Percentiles rank a stretch among this genome's conserved stretches.
Conservation (phyloP, 805 yeast genomes). For the Alloascoidea africana region DNA sequence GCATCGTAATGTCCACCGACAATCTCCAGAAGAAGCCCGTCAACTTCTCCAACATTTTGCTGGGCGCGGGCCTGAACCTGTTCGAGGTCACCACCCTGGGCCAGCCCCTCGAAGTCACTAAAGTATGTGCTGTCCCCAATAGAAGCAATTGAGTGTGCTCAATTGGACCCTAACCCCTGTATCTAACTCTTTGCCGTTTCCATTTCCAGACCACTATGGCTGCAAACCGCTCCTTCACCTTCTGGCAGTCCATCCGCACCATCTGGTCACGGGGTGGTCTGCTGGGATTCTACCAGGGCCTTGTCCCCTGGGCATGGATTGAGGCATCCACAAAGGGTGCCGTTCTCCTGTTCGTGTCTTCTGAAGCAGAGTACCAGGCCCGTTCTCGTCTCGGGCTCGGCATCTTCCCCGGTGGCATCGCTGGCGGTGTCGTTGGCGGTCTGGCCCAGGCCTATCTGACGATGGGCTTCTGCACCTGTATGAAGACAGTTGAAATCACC, state of each 20-base stretch:
- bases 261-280: slow-evolving; percentile 79
- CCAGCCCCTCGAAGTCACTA: slow-evolving; percentile 72
- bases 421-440: slow-evolving; percentile 82
- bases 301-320: slow-evolving; percentile 89
- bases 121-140: too few relatives aligned
- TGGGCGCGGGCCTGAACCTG: too few relatives aligned
- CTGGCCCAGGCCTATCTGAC: slow-evolving; percentile 76
- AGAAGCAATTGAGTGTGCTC: too few relatives aligned
- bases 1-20: too few relatives aligned
- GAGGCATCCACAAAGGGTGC: slow-evolving; percentile 87
- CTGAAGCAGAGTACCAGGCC: slow-evolving; percentile 62
- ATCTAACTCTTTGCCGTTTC: too few relatives aligned
- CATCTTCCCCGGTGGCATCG: slow-evolving; percentile 60
- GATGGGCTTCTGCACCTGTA: slow-evolving; percentile 85
- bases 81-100: slow-evolving; percentile 71
- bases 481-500: slow-evolving; percentile 84
- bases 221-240: slow-evolving; percentile 49
- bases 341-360: slow-evolving; percentile 60
- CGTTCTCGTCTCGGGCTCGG: slow-evolving; percentile 39
- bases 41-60: too few relatives aligned
- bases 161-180: too few relatives aligned
- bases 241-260: slow-evolving; percentile 39
- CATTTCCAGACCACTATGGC: slow-evolving; percentile 90
- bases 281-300: slow-evolving; percentile 72
- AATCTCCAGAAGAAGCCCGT: too few relatives aligned